Base-by-base conservation (phyloP, 805 yeast species). In the Candida dendrica region DNA sequence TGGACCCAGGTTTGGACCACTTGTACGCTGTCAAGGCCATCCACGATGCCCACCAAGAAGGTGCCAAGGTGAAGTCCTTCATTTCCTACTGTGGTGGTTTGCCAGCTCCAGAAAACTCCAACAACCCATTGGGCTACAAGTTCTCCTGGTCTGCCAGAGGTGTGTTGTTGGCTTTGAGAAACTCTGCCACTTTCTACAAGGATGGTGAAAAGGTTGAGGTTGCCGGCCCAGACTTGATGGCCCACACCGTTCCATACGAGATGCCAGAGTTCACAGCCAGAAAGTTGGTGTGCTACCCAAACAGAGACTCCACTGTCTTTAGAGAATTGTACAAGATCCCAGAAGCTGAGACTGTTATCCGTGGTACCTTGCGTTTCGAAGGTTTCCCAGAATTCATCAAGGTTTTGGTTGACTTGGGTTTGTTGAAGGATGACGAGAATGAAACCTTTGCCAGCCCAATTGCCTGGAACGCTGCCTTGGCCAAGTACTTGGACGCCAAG, bases 71-170 rank as follows among this genome's bases (percentile, higher is more conserved):
- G 69, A 86, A 77, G 62, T 84, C 95, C 6, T 93, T 93, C 79
- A 71, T 89, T 56, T 87, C 96, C 7, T 93, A 87, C 83, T 93
- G 98, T 71, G 98, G 98, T 70, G 98, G 98, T 58, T 77, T 93
- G 59, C 98, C 98, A 51, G 93, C 98, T 27, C 97, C 98, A 49
- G 98, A 91, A 71, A 79, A 83, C 66, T 91, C 98, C 26, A 95
- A 89, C 71, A 93, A 93, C 71, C 98, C 98, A 44, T 75, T 93
- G 63, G 98, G 98, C 55, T 93, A 93, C 80, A 93, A 93, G 74
- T 93, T 93, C 71, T 90, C 98, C 35, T 93, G 98, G 98, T 88
- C 97, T 27, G 90, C 98, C 31, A 82, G 98, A 69, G 98, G 98
- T 69, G 98, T 93, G 34, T 71, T 93, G 60, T 77, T 93, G 58